Base-by-base conservation (phyloP, 139 green algal genomes). In the Chlamydomonas schloesseri region DNA sequence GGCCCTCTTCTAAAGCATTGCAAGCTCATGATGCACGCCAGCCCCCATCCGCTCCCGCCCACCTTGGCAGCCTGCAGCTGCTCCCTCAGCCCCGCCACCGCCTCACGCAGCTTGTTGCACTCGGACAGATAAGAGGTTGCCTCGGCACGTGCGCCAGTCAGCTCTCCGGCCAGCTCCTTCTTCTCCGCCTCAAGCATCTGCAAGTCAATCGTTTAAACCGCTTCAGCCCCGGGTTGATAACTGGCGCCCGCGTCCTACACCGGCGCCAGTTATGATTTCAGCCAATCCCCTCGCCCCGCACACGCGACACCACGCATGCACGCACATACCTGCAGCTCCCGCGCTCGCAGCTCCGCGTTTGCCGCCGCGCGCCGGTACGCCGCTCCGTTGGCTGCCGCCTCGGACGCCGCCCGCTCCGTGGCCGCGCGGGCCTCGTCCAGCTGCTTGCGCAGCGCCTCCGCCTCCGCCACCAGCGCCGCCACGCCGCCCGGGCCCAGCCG, bases 401-500 rank as follows among this genome's bases (percentile, higher is more conserved):
- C 65, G 4, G 24, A 28, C 50, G 13, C 4, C 31, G 47, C 47
- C 31, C 33, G 2, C 47, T 85, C 79, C 79, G 47, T 14, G 65
- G 65, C 67, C 26, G 20, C 33, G 1, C 15, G 20, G n/a, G 67
- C 46, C 67, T 76, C 79, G 46, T 67, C 67, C 79, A 85, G 79
- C 65, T 53, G 21, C 47, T 9, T 47, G 24, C 31, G 33, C 31
- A 76, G 47, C 20, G 8, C 18, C 50, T 69, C 79, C n/a, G 9
- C 65, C 31, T 85, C 79, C 24, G n/a, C 79, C 79, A 69, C n/a
- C 50, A 76, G 50, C 31, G 47, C 65, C 65, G 31, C 67, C 47
- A 85, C 65, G 29, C 79, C 79, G 24, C 47, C 79, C 11, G 79
- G 67, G 4, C 79, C 79, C 79, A 85, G 79, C 67, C 31, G 20